Evolutionary conservation across 306 rosid genomes (phyloP).

Genomic region (Cicer judaicum): DNA sequence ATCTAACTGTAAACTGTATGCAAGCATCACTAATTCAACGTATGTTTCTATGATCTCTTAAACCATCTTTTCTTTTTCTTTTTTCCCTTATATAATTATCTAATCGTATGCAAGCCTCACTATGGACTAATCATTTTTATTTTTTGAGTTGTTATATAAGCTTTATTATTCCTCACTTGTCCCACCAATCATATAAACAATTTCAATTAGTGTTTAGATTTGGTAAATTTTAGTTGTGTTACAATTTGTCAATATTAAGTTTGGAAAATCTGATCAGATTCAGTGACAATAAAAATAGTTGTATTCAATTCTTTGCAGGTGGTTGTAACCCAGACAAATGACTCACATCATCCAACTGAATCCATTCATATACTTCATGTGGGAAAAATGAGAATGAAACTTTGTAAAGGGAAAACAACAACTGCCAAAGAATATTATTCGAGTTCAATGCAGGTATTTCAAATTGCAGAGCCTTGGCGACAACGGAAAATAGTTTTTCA

Average conservation of each 20-base stretch:
- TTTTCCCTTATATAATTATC: neutral
- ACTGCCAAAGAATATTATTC: slow-evolving; percentile 89
- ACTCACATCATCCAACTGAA: slow-evolving; percentile 69
- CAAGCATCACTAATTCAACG: slow-evolving; percentile 55
- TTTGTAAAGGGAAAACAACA: slow-evolving; percentile 80
- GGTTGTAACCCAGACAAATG: slow-evolving; percentile 86
- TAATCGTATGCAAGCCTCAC: neutral
- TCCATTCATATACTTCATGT: slow-evolving; percentile 84
- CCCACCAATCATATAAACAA: neutral
- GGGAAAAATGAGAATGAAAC: slow-evolving; percentile 96
- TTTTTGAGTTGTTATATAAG: slow-evolving; percentile 8
- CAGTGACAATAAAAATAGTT: slow-evolving; percentile 29
- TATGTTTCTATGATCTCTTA: slow-evolving; percentile 48
- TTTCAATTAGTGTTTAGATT: neutral
- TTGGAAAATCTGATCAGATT: slow-evolving; percentile 7
- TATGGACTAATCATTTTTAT: neutral
- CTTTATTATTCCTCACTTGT: neutral
- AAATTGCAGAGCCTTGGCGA: slow-evolving; percentile 1
- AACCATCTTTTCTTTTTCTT: neutral
- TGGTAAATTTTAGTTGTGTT: neutral
- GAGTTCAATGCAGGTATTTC: slow-evolving; percentile 87
- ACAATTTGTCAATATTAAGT: neutral
- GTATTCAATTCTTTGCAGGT: slow-evolving; percentile 62
- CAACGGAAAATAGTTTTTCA: neutral
- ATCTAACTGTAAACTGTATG: neutral